Evolutionary conservation across 192 early-diverging fungal species (phyloP).

Genomic region (Powellomyces hirtus): DNA sequence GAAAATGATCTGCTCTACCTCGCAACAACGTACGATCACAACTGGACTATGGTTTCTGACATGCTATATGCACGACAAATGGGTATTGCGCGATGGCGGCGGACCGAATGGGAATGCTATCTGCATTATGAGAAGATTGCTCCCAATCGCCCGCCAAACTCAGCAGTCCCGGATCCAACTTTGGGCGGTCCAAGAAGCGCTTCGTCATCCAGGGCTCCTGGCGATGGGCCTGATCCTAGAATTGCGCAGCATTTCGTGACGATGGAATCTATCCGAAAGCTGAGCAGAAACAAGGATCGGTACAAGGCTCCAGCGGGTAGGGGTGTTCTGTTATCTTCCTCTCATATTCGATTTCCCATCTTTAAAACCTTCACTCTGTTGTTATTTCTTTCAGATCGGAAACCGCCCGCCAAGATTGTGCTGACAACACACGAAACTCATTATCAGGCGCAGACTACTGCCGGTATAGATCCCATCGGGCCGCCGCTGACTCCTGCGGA

Average conservation of each 20-base stretch:
- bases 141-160: not conserved
- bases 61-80: slow-evolving; percentile 51
- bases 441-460: slow-evolving; percentile 20
- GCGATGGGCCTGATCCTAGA: slow-evolving; percentile 23
- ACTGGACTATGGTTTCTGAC: slow-evolving; percentile 70
- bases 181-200: no score
- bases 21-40: slow-evolving; percentile 55
- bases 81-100: slow-evolving; percentile 42
- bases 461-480: slow-evolving; percentile 24
- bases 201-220: no score
- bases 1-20: slow-evolving; percentile 51
- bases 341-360: not conserved
- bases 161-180: slow-evolving; percentile 6
- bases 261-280: slow-evolving; percentile 61
- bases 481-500: slow-evolving; percentile 26
- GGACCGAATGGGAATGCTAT: slow-evolving; percentile 69
- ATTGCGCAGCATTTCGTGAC: slow-evolving; percentile 52
- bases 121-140: slow-evolving; percentile 35
- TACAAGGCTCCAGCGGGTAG: slow-evolving; percentile 36
- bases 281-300: slow-evolving; percentile 57
- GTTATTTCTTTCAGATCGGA: slow-evolving; percentile 8
- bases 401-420: slow-evolving; percentile 23
- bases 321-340: not conserved
- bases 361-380: not conserved
- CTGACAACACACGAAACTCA: slow-evolving; percentile 39